Base-by-base conservation (phyloP, 768 basidiomycete genomes). In the Arthromyces matolae region DNA sequence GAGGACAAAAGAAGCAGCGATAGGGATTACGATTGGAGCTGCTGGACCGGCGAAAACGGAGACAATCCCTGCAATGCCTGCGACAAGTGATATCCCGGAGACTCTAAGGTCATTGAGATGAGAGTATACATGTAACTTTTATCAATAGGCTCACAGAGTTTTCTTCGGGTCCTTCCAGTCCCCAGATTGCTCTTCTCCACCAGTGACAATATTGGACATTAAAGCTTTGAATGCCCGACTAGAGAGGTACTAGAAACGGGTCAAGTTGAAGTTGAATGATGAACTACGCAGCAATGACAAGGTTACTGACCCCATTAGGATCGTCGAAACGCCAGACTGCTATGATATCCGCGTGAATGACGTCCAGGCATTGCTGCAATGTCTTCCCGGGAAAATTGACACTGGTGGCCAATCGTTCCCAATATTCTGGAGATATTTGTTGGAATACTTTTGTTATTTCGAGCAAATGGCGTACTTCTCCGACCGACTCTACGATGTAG, bases 271-370 rank as follows among this genome's bases (percentile, higher is more conserved):
- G n/a, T n/a, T n/a, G n/a, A n/a, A n/a, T n/a, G n/a, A 50, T 35
- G 25, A 20, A 31, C n/a, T 6, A 16, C 19, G 16, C 13, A n/a
- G 7, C 22, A 22, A 4, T 29, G 14, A 29, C 2, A n/a, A n/a
- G n/a, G 22, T 3, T 31, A 42, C 58, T 12, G 18, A 57, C 62
- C 19, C 41, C 47, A 1, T 59, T 28, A 3, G 58, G 58, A 47
- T 64, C 61, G n/a, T 55, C 31, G 41, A 64, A 59, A 20, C 53
- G 50, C 63, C 63, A 64, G 34, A 54, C 52, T 13, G 43, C 32
- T 31, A 59, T 45, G 27, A 63, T 63, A 22, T 64, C 63, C 3
- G 48, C 12, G 32, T 64, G 62, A 14, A 64, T 57, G 1, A 52
- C 52, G 33, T 51, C 50, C 12, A 64, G 44, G 48, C 60, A 64